Evolutionary conservation across 164 flowering plant genomes (phyloP).

Genomic region (Santalum album): DNA sequence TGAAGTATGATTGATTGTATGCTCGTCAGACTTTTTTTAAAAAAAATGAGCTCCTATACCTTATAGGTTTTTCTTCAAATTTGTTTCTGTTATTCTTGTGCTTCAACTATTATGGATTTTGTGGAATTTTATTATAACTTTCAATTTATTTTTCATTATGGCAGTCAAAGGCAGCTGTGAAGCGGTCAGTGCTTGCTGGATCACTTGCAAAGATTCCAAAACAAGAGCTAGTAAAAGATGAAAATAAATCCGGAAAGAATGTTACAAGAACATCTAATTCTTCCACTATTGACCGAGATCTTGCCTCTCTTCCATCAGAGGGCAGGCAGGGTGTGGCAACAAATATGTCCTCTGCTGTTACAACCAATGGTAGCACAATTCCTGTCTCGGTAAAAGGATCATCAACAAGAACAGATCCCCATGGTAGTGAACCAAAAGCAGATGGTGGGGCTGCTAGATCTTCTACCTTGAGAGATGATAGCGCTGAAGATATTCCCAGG

Average conservation of each 20-base stretch:
- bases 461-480: slow-evolving; percentile 40
- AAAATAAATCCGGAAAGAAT: slow-evolving; percentile 51
- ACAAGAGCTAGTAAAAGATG: slow-evolving; percentile 61
- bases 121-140: background rate
- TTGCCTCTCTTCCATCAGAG: slow-evolving; percentile 29
- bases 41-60: background rate
- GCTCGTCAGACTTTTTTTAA: no score
- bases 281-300: slow-evolving; percentile 38
- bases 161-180: slow-evolving; percentile 43
- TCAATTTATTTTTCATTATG: background rate
- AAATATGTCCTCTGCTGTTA: slow-evolving; percentile 22
- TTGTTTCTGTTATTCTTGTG: background rate
- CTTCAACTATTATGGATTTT: no score
- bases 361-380: slow-evolving; percentile 39
- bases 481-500: slow-evolving; percentile 34
- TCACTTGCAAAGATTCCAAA: slow-evolving; percentile 45
- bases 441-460: slow-evolving; percentile 39
- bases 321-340: slow-evolving; percentile 32
- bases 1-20: no score
- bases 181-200: slow-evolving; percentile 40
- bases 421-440: slow-evolving; percentile 28
- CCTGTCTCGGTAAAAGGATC: slow-evolving; percentile 27
- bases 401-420: slow-evolving; percentile 32
- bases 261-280: slow-evolving; percentile 29
- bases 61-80: background rate